Base-by-base conservation (phyloP, 495 filamentous ascomycete genomes). In the Opeltia flavorubescens region DNA sequence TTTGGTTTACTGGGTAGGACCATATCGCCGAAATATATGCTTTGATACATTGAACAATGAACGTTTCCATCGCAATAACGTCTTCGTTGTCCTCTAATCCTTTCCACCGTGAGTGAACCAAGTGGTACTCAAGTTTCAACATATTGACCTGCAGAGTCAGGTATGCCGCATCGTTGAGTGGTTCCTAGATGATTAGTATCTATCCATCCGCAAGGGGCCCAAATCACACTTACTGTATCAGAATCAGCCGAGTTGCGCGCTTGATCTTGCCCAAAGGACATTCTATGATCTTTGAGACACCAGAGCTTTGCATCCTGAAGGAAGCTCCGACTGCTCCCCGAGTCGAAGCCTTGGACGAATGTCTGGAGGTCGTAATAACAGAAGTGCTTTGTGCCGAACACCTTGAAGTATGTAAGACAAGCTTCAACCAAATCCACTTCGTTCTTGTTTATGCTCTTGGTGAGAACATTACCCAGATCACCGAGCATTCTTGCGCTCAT, bases 41-140 rank as follows among this genome's bases (percentile, higher is more conserved):
- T 38, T 63, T 58, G 20, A 80, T 49, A 44, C 72, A 74, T 25
- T 62, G 62, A 17, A 53, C 55, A 20, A 74, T 59, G 43, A 77
- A 72, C 3, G 60, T 58, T 34, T 74, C 67, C 5, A 67, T 50
- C 26, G 56, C 53, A 17, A 63, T 34, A 39, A 53, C 57, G 2
- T 62, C 29, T 21, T n/a, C 59, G 4, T 57, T 20, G 3, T 21
- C 18, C 8, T 21, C 35, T 21, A 49, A 21, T 57, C 60, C n/a
- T 13, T 55, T 55, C 24, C 62, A 64, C 18, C 56, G 57, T 1
- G 69, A 69, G 28, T 75, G 53, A 3, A 60, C 56, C 30, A 77
- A 61, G 42, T 71, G 67, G 49, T 78, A 80, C n/a, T 75, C 65
- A 24, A 76, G 55, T 44, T 78, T 80, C 28, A 76, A 60, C 18